Evolutionary conservation across 1,284 basidiomycete genomes (phyloP).

Genomic region (Boletus sp.): DNA sequence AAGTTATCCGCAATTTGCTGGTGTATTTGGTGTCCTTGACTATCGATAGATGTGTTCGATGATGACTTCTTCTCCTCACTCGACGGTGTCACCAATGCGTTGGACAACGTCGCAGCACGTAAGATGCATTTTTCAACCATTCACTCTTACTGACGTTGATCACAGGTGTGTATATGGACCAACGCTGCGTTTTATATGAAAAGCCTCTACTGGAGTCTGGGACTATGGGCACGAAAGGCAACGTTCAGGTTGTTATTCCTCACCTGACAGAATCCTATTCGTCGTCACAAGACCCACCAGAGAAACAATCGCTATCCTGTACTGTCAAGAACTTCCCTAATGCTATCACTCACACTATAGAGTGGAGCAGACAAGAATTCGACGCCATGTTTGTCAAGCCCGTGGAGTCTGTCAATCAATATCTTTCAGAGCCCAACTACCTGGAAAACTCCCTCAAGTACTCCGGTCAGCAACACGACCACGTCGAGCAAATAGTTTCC

Average conservation of each 20-base stretch:
- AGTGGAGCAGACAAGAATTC: conserved; percentile 97
- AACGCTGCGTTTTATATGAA: conserved; percentile 96
- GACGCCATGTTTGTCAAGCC: conserved; percentile 96
- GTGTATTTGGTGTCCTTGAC: conserved; percentile 10
- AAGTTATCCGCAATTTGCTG: conserved; percentile 37
- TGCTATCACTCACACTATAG: conserved; percentile 98
- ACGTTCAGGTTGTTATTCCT: conserved; percentile 96
- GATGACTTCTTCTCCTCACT: conserved; percentile 88
- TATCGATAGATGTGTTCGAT: conserved; percentile 76
- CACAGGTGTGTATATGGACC: conserved; percentile 96
- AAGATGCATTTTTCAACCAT: conserved; percentile 38
- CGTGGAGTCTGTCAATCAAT: conserved; percentile 92
- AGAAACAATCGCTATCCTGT: conserved; percentile 97
- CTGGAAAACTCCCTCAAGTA: conserved; percentile 90
- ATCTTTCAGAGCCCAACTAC: conserved; percentile 97
- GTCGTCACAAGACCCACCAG: conserved; percentile 98
- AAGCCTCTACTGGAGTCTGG: conserved; percentile 98
- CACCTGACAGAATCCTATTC: conserved; percentile 97
- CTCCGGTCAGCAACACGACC: conserved; percentile 89
- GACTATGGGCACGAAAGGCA: conserved; percentile 98
- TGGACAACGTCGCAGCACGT: conserved; percentile 98
- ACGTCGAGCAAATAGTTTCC: conserved; percentile 88
- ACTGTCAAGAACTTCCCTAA: conserved; percentile 99
- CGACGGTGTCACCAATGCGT: conserved; percentile 98
- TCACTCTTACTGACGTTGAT: conserved; percentile 10